A percentile compares a stretch with the other conserved stretches of the same genome.
These are phyloP conservation scores for Candida michaelii DNA, from an alignment of 805 yeast species.

Conservation along the genomic window DNA sequence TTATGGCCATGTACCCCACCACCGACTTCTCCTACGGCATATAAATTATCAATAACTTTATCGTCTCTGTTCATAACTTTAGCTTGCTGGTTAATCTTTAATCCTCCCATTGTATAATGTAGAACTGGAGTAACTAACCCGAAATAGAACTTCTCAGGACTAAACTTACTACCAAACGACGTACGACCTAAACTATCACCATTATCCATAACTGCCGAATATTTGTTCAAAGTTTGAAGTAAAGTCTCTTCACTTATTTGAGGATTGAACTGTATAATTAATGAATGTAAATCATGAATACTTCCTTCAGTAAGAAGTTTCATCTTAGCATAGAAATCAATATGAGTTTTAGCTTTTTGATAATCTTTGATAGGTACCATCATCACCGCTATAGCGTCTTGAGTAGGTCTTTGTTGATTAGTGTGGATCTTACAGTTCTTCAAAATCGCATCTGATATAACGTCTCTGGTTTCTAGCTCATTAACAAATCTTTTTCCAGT, in stretches of 20 bases:
- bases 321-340: constrained; percentile 47
- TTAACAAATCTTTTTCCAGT: constrained; percentile 53
- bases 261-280: constrained; percentile 18
- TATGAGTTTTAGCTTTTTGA: constrained; percentile 44
- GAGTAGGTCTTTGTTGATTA: constrained; percentile 1
- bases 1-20: constrained; percentile 50
- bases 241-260: constrained; percentile 10
- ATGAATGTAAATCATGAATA: constrained; percentile 17
- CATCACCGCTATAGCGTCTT: constrained; percentile 20
- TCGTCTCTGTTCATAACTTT: constrained; percentile 36
- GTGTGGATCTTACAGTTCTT: constrained; percentile 19
- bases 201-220: constrained; percentile 10
- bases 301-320: constrained; percentile 26
- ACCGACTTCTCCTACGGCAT: constrained; percentile 46
- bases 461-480: constrained; percentile 55
- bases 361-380: constrained; percentile 46
- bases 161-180: constrained; percentile 14
- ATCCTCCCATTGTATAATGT: constrained; percentile 74
- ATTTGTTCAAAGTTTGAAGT: constrained; percentile 19
- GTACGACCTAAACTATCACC: constrained; percentile 31
- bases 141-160: constrained; percentile 34
- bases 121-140: constrained; percentile 61
- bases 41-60: constrained; percentile 39
- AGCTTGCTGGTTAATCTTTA: constrained; percentile 48
- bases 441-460: constrained; percentile 46